Evolutionary conservation across 1,284 basidiomycete species (phyloP).

Genomic region (Fistulina hepatica): DNA sequence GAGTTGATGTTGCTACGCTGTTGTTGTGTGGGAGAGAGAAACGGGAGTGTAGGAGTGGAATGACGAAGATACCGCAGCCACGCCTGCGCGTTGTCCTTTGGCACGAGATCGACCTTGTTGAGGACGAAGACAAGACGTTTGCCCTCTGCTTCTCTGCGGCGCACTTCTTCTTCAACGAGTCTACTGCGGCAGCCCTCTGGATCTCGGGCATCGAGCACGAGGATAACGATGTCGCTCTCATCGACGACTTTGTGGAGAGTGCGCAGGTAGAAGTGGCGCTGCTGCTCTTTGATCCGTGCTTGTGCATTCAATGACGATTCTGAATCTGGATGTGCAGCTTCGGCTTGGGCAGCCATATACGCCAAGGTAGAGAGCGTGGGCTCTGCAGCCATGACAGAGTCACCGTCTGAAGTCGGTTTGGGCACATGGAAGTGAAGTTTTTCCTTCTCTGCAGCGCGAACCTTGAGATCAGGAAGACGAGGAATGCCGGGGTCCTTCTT

Average conservation of each 20-base stretch:
- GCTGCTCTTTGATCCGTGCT: conserved; percentile 45
- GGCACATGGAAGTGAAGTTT: no score
- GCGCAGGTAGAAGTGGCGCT: conserved; percentile 60
- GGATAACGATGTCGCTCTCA: conserved; percentile 82
- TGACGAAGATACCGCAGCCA: conserved; percentile 90
- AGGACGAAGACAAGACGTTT: conserved; percentile 85
- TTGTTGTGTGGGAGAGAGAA: conserved; percentile 84
- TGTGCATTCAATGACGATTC: conserved; percentile 30
- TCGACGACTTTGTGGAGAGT: conserved; percentile 88
- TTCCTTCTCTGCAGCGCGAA: conserved; percentile 45
- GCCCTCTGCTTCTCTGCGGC: conserved; percentile 72
- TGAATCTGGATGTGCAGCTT: conserved; percentile 25
- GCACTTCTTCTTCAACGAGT: conserved; percentile 84
- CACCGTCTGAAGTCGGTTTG: no score
- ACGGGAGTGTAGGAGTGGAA: conserved; percentile 88
- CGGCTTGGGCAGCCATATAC: conserved; percentile 29
- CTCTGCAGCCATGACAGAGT: conserved; percentile 63
- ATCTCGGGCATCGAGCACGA: conserved; percentile 85
- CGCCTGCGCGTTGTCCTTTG: conserved; percentile 76
- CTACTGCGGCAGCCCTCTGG: conserved; percentile 83
- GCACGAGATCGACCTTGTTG: conserved; percentile 92
- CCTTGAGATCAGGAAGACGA: conserved; percentile 58
- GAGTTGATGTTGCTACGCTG: conserved; percentile 76
- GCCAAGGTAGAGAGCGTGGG: conserved; percentile 55
- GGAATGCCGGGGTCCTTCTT: conserved; percentile 81